Evolutionary conservation across 2,329 filamentous ascomycete genomes (phyloP).

Genomic region (Drechslerella dactyloides): DNA sequence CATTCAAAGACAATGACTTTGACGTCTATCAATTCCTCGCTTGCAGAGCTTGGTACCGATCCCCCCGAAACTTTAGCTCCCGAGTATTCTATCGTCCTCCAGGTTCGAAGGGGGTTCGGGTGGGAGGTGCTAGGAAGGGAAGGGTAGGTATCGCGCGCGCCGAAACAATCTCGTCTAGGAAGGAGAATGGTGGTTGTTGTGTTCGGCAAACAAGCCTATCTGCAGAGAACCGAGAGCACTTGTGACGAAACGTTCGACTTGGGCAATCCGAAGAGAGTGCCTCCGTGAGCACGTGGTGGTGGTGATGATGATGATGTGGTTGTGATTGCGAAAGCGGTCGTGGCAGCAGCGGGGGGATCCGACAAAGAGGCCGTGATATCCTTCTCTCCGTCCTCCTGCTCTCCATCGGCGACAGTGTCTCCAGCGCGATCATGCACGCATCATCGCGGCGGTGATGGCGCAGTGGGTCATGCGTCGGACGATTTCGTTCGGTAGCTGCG

Average conservation of each 20-base stretch:
- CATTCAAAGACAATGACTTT: slow-evolving; percentile 1
- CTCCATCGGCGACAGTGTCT: slow-evolving; percentile 39
- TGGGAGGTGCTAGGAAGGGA: neutral
- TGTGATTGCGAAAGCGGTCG: too few species aligned
- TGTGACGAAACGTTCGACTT: slow-evolving; percentile 44
- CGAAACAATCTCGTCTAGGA: slow-evolving; percentile 46
- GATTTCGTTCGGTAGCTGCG: slow-evolving; percentile 1
- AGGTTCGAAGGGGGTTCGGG: slow-evolving; percentile 11
- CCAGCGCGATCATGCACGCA: slow-evolving; percentile 31
- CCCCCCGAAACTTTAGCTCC: neutral
- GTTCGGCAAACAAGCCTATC: slow-evolving; percentile 45
- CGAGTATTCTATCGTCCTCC: slow-evolving; percentile 11
- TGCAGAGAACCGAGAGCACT: slow-evolving; percentile 31
- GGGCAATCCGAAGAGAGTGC: slow-evolving; percentile 41
- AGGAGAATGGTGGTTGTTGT: slow-evolving; percentile 49
- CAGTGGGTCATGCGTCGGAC: slow-evolving; percentile 13
- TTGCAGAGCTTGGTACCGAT: slow-evolving; percentile 21
- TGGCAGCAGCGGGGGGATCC: slow-evolving; percentile 23
- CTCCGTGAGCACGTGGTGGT: slow-evolving; percentile 41
- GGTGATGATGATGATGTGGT: neutral
- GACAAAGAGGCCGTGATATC: slow-evolving; percentile 49
- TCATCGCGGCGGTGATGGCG: slow-evolving; percentile 13
- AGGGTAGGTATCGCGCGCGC: slow-evolving; percentile 39
- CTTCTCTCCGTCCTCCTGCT: slow-evolving; percentile 31
- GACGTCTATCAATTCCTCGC: slow-evolving; percentile 30